Conservation (phyloP, 345 rosid genomes). For the Tarenaya hassleriana region DNA sequence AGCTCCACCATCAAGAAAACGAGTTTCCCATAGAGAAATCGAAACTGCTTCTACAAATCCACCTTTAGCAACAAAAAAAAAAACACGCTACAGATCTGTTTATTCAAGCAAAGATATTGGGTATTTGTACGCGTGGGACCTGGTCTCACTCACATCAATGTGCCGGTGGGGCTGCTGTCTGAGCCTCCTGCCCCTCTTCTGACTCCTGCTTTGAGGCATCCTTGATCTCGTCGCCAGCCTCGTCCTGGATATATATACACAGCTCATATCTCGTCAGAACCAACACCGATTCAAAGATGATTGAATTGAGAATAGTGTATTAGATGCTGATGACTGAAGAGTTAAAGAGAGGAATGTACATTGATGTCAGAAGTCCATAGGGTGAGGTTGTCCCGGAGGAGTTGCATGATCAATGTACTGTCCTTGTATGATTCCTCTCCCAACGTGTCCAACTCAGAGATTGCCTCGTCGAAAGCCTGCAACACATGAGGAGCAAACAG, state of each 20-base stretch:
- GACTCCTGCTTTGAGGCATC: constrained; percentile 69
- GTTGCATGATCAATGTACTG: constrained; percentile 96
- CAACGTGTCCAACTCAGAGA: constrained; percentile 88
- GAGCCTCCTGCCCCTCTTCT: constrained; percentile 36
- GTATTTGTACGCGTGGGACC: neutral
- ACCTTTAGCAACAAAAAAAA: too few species aligned
- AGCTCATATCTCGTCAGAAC: neutral
- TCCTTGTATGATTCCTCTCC: constrained; percentile 99
- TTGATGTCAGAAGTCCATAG: constrained; percentile 96
- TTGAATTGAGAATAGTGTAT: neutral
- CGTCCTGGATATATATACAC: constrained; percentile 51
- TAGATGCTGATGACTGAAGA: too few species aligned
- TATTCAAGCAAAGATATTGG: neutral
- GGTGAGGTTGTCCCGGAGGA: constrained; percentile 92
- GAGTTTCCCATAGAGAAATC: too few species aligned
- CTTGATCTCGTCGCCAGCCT: constrained; percentile 81
- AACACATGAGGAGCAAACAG: constrained; percentile 1
- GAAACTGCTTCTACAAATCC: too few species aligned
- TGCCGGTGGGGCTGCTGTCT: neutral
- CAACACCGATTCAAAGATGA: neutral
- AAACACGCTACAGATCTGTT: too few species aligned
- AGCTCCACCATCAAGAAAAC: too few species aligned
- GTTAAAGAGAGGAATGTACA: constrained; percentile 31
- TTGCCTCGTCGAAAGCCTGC: constrained; percentile 98
- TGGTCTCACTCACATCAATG: constrained; percentile 13